Conservation (phyloP, 208 protist species). For the Borovskyia barvae region DNA sequence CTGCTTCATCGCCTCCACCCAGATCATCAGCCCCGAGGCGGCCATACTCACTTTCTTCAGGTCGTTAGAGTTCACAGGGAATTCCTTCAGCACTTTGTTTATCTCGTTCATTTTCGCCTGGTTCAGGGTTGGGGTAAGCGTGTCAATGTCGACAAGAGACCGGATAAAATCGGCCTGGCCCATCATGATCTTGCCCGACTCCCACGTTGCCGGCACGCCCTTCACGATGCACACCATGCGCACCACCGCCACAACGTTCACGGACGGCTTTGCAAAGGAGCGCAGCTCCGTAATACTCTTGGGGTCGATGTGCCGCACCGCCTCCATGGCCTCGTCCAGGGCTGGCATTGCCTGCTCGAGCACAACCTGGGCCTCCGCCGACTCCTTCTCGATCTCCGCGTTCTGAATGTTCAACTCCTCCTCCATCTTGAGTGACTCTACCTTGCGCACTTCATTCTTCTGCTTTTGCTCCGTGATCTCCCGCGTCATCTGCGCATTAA, state of each 20-base stretch:
- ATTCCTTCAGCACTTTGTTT: constrained; percentile 92
- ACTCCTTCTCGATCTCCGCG: constrained; percentile 91
- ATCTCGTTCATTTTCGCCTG: constrained; percentile 94
- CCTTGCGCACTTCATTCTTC: constrained; percentile 89
- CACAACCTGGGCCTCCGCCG: constrained; percentile 92
- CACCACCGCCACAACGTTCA: constrained; percentile 94
- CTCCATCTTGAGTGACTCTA: constrained; percentile 89
- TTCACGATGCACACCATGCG: constrained; percentile 94
- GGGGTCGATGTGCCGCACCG: constrained; percentile 94
- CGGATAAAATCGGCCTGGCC: constrained; percentile 90
- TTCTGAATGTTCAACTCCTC: constrained; percentile 89
- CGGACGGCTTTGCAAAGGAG: constrained; percentile 95
- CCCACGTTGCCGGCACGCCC: constrained; percentile 86
- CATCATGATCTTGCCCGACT: constrained; percentile 92
- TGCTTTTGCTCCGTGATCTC: constrained; percentile 90
- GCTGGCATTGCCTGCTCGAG: constrained; percentile 97
- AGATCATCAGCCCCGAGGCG: constrained; percentile 94
- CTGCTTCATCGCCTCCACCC: constrained; percentile 97
- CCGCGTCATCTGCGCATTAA: constrained; percentile 92
- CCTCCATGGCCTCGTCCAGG: constrained; percentile 94
- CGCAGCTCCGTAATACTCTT: constrained; percentile 97
- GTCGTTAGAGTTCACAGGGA: constrained; percentile 89
- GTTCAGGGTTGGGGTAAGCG: constrained; percentile 85
- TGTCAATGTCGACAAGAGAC: constrained; percentile 89
- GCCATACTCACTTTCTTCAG: constrained; percentile 92